These are phyloP conservation scores for Fraxinus quadrangulata DNA, from an alignment of 257 asterid genomes.

Conservation along the genomic window DNA sequence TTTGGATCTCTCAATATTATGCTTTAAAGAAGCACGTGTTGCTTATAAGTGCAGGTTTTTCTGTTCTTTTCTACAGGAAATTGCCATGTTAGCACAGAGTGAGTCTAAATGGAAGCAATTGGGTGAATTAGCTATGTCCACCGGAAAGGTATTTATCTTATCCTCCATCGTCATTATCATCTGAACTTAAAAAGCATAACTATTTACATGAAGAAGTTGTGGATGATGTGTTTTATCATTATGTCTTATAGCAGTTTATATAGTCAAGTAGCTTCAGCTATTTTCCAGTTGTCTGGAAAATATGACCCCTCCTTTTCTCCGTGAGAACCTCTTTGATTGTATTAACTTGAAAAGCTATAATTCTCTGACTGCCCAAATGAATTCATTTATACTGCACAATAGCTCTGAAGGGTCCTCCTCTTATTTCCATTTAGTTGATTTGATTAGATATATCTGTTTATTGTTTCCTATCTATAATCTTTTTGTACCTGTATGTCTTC, in stretches of 20 bases:
- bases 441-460: background rate
- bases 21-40: constrained; percentile 6
- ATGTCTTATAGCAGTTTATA: background rate
- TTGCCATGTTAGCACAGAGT: constrained; percentile 71
- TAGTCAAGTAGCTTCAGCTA: background rate
- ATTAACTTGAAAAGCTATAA: background rate
- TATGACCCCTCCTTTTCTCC: background rate
- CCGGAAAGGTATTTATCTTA: constrained; percentile 67
- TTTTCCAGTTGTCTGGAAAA: background rate
- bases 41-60: constrained; percentile 23
- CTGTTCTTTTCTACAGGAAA: constrained; percentile 61
- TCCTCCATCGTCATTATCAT: constrained; percentile 26
- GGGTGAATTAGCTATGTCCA: constrained; percentile 96
- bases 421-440: background rate
- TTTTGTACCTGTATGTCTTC: constrained; percentile 14
- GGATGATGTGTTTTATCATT: background rate
- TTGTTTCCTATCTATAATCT: constrained; percentile 1
- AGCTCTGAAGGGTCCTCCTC: background rate
- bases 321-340: background rate
- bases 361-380: constrained; percentile 3
- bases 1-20: constrained; percentile 10
- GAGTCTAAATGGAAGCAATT: constrained; percentile 95
- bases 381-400: constrained; percentile 1
- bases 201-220: background rate
- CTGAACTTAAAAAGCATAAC: constrained; percentile 19